Evolutionary conservation across 257 asterid species (phyloP), one percentile per base, ranked within the genome.

Genomic region (Lantana camara): DNA sequence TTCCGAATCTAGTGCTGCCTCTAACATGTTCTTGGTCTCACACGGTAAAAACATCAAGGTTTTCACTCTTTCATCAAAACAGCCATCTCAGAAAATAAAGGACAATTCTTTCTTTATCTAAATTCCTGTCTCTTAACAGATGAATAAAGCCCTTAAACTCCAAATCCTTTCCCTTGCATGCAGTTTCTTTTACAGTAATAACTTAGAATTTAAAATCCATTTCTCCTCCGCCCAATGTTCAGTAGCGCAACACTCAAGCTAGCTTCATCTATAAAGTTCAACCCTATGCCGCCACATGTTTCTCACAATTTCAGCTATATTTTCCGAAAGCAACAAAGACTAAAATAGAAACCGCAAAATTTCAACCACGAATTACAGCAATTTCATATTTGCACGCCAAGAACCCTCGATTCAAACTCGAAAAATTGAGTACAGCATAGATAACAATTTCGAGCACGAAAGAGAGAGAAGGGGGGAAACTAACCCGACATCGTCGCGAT

Each of bases 401-500:
- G 16, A 17, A 21, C 20, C 35, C 49, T 16, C 27, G 40, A 57
- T 35, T 64, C 42, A 24, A 47, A 30, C 46, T 44, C 13, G 38
- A 17, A 24, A 4, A 20, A 48, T 8, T 4, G 51, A 47, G 23
- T 42, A 20, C 8, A 52, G 35, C 47, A 66, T 37, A 19, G 50
- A 44, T 23, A 23, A n/a, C 14, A 53, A 11, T 55, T 45, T 19
- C 51, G 42, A 30, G 42, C 49, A 50, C 45, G 37, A 37, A 68
- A 46, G 30, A 30, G 23, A 56, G 50, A 15, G 8, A 30, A 1
- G 16, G 49, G 22, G 14, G 54, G 45, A 50, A 41, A 64, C 74
- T 64, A 45, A 93, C 99, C 99, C 97, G 77, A 93, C 99, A 63
- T 93, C 99, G 57, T 93, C 99, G 17, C 99, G 99, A 52, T 93